These are phyloP conservation scores for Fusarium sp. DNA, from an alignment of 2,329 filamentous ascomycete genomes.

Conservation along the genomic window DNA sequence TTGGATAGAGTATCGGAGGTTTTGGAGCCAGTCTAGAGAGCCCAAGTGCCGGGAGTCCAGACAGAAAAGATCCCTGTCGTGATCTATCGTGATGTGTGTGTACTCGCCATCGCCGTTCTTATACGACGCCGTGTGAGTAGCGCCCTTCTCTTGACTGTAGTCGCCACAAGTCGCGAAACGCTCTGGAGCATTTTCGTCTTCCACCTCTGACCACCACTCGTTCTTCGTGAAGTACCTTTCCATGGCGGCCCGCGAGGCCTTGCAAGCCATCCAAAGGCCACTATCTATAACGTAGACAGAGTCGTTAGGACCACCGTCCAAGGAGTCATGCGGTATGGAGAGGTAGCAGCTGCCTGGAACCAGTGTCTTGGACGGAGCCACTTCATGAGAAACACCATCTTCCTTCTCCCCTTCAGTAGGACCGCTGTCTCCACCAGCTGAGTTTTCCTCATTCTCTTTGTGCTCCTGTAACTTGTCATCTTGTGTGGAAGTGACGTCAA, in stretches of 20 bases:
- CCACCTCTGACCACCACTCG: conserved; percentile 28
- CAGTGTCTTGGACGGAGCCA: neutral
- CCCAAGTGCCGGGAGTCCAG: conserved; percentile 4
- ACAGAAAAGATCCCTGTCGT: conserved; percentile 13
- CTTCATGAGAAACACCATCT: neutral
- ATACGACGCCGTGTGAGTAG: conserved; percentile 18
- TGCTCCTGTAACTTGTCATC: rapidly evolving
- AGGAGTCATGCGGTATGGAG: conserved; percentile 12
- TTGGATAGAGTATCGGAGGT: neutral
- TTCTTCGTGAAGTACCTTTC: conserved; percentile 15
- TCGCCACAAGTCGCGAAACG: neutral
- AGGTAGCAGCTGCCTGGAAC: neutral
- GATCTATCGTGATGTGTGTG: conserved; percentile 20
- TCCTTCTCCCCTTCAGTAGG: neutral
- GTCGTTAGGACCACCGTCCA: conserved; percentile 10
- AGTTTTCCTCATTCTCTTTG: rapidly evolving
- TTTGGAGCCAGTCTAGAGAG: conserved; percentile 4
- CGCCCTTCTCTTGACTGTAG: neutral
- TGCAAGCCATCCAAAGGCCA: conserved; percentile 16
- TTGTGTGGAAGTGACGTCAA: neutral
- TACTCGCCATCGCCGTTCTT: neutral
- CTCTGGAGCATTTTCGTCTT: neutral
- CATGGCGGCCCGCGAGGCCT: conserved; percentile 23
- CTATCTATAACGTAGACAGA: conserved; percentile 27
- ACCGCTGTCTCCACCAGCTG: neutral